phyloP scores from a whole-genome alignment of 2,329 filamentous ascomycete species.

The Rugonectria rugulosa region DNA sequence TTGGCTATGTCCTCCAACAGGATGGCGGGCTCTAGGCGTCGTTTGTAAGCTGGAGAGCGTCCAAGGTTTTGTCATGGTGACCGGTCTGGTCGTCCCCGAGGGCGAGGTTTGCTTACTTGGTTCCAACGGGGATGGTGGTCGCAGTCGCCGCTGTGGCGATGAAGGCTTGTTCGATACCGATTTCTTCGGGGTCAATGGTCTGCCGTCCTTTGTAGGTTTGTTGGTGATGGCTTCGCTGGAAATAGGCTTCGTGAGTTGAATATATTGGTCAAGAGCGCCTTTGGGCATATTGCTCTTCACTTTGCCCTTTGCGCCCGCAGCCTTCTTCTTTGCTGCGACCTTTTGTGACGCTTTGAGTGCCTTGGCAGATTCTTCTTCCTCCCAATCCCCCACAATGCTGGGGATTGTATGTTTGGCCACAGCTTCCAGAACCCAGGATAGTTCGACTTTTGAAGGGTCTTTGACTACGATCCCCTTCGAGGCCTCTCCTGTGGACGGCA shows the following conservation, averaged over 20 bases:
- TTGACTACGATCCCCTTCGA: constrained; percentile 9
- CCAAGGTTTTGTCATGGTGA: constrained; percentile 43
- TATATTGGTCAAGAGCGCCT: constrained; percentile 51
- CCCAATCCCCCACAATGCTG: constrained; percentile 37
- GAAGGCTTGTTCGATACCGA: constrained; percentile 11
- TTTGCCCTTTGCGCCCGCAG: constrained; percentile 22
- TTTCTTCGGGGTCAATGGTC: constrained; percentile 5
- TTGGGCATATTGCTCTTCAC: constrained; percentile 30
- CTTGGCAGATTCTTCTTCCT: constrained; percentile 36
- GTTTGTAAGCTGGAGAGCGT: constrained; percentile 53
- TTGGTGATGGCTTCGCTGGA: constrained; percentile 9
- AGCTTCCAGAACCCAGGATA: constrained; percentile 49
- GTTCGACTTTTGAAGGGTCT: constrained; percentile 27
- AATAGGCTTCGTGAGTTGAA: constrained; percentile 49
- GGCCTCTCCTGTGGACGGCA: constrained; percentile 43
- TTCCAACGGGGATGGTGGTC: constrained; percentile 37
- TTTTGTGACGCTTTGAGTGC: constrained; percentile 36
- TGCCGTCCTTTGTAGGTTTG: constrained; percentile 14
- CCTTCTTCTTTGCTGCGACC: constrained; percentile 36
- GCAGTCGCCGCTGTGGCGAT: constrained; percentile 28
- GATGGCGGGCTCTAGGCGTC: constrained; percentile 47
- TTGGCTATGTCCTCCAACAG: constrained; percentile 13
- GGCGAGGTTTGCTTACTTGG: constrained; percentile 48
- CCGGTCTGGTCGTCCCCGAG: constrained; percentile 33
- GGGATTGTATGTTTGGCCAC: constrained; percentile 40